Base-by-base conservation (phyloP, 192 early-diverging fungal species). In the Phycomyces nitens region DNA sequence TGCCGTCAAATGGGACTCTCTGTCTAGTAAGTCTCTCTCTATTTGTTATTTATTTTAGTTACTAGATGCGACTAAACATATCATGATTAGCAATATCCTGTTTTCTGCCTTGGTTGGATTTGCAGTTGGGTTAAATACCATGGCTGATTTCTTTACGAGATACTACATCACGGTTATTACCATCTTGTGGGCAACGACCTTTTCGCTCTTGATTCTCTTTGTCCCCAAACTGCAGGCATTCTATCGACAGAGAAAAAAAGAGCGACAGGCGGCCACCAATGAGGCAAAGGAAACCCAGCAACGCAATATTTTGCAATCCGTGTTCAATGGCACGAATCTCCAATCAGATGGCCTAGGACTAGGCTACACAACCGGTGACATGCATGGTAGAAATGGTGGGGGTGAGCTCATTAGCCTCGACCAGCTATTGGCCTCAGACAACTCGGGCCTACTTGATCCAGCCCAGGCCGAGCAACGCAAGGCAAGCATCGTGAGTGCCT, bases 1-100 rank as follows among this genome's bases (percentile, higher is more conserved):
- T 81, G 80, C 44, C 64, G 72, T 18, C 80, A 81, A 43, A 81
- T 81, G 42, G 80, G 74, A n/a, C 71, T 78, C 47, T 77, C 77
- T 22, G 74, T 81, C 12, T 81, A 81, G 78, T 80, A 77, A 80
- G 78, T 77, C 11, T n/a, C 15, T 41, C 16, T 26, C 15, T 56
- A 11, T n/a, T n/a, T n/a, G n/a, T n/a, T n/a, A n/a, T n/a, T n/a
- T n/a, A n/a, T n/a, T n/a, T n/a, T n/a, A n/a, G n/a, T n/a, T n/a
- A n/a, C n/a, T n/a, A n/a, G n/a, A n/a, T n/a, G n/a, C n/a, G n/a
- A n/a, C n/a, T n/a, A n/a, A n/a, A n/a, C n/a, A n/a, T n/a, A n/a
- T n/a, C n/a, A n/a, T n/a, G 24, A 9, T 58, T 69, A 80, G 79
- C 49, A 81, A 81, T 50, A 81, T 81, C 14, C 53, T 81, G 11